phyloP scores from a whole-genome alignment of 257 asterid species.

The Nicotiana benthamiana region DNA sequence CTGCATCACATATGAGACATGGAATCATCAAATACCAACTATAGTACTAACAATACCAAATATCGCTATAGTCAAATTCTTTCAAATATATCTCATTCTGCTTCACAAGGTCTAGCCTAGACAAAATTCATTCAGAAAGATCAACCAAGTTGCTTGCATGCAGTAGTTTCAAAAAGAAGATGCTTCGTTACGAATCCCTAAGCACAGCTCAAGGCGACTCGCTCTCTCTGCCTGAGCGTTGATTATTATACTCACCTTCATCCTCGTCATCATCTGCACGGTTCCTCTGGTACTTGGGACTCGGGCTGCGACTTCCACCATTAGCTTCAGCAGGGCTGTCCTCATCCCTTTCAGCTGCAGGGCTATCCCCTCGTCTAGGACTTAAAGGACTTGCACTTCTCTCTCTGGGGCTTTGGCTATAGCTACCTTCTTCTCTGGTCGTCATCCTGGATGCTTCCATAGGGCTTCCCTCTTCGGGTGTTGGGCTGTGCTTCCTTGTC shows the following conservation, averaged over 20 bases:
- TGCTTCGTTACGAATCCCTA: not conserved
- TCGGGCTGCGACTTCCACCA: conserved; percentile 56
- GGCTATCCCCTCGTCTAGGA: conserved; percentile 28
- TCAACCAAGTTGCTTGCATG: not conserved
- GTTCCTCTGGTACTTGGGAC: conserved; percentile 39
- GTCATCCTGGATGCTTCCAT: conserved; percentile 41
- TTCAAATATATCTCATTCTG: not conserved
- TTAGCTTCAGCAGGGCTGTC: conserved; percentile 57
- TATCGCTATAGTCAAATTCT: not conserved
- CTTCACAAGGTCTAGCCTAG: not conserved
- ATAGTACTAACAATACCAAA: not conserved
- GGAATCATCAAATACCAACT: not conserved
- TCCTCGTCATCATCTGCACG: conserved; percentile 46
- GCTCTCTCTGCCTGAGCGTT: conserved; percentile 52
- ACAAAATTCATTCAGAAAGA: not conserved
- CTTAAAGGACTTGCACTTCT: conserved; percentile 46
- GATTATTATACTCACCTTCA: conserved; percentile 13
- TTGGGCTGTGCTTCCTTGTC: conserved; percentile 50
- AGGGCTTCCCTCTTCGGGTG: conserved; percentile 42
- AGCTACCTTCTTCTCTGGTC: conserved; percentile 33
- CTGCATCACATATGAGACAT: not conserved
- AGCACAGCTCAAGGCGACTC: conserved; percentile 37
- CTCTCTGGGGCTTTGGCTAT: conserved; percentile 56
- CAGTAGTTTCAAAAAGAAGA: not conserved
- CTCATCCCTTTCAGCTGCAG: conserved; percentile 41